Evolutionary conservation across 2,329 filamentous ascomycete species (phyloP).

Genomic region (Tolypocladium nubicola): DNA sequence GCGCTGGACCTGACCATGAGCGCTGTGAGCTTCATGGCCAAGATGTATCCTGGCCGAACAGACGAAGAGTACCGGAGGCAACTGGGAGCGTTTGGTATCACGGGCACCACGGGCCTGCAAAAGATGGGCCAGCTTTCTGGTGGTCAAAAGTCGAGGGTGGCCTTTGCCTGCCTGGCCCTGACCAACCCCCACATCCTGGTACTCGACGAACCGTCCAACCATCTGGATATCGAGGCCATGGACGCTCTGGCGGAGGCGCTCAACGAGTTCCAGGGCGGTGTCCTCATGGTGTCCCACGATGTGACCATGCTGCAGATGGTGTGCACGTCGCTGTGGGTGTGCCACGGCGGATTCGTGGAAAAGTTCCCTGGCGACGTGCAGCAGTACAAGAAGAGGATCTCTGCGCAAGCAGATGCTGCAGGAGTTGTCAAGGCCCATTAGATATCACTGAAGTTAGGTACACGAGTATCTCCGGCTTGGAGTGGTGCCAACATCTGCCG

Average conservation of each 20-base stretch:
- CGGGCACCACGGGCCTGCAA: slow-evolving; percentile 90
- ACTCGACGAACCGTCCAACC: slow-evolving; percentile 96
- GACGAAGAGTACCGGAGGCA: slow-evolving; percentile 97
- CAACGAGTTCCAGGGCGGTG: slow-evolving; percentile 80
- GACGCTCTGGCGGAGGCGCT: slow-evolving; percentile 83
- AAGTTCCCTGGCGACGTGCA: slow-evolving; percentile 94
- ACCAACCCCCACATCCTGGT: slow-evolving; percentile 95
- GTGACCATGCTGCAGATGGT: slow-evolving; percentile 98
- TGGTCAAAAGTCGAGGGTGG: slow-evolving; percentile 96
- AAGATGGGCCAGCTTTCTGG: slow-evolving; percentile 92
- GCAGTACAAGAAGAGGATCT: slow-evolving; percentile 95
- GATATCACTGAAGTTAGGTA: background rate
- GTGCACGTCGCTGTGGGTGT: slow-evolving; percentile 92
- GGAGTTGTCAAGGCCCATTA: slow-evolving; percentile 69
- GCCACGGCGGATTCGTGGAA: slow-evolving; percentile 85
- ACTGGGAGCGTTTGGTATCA: slow-evolving; percentile 81
- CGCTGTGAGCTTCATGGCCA: slow-evolving; percentile 93
- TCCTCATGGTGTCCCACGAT: slow-evolving; percentile 98
- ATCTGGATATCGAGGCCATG: slow-evolving; percentile 98
- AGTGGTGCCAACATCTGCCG: background rate
- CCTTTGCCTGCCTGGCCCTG: slow-evolving; percentile 90
- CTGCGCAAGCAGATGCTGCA: slow-evolving; percentile 74
- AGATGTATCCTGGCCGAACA: slow-evolving; percentile 76
- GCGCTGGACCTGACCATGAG: slow-evolving; percentile 81
- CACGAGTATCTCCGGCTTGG: background rate